phyloP scores from a whole-genome alignment of 768 basidiomycete genomes.

The Trametes meyenii region DNA sequence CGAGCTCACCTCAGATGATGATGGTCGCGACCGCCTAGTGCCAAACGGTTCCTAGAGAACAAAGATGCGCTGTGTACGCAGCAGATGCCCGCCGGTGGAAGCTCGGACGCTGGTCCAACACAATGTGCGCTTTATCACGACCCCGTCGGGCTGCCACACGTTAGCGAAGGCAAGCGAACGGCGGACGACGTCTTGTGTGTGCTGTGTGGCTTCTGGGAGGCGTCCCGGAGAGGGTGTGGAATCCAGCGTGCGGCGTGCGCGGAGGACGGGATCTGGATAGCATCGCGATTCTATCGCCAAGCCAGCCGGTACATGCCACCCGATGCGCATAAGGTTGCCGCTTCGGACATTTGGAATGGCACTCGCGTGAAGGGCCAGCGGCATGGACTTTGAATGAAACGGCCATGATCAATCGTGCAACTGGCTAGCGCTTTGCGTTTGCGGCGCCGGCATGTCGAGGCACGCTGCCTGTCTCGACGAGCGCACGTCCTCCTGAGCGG shows the following conservation, averaged over 20 bases:
- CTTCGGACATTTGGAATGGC: background rate
- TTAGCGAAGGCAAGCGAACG: no score
- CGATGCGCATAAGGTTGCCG: background rate
- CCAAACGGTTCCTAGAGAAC: background rate
- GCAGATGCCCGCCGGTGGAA: no score
- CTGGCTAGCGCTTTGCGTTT: background rate
- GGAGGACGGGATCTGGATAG: slow-evolving; percentile 6
- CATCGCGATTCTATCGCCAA: slow-evolving; percentile 1
- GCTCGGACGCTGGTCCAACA: no score
- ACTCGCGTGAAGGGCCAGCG: background rate
- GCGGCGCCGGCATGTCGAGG: background rate
- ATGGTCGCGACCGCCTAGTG: background rate
- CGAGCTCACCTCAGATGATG: background rate
- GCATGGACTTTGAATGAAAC: no score
- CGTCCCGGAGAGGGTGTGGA: background rate
- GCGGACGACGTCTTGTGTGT: no score
- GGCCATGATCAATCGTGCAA: background rate
- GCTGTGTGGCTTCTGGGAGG: background rate
- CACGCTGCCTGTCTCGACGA: background rate
- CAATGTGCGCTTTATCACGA: background rate
- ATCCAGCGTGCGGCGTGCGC: background rate
- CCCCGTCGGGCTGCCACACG: no score
- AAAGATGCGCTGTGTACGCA: background rate
- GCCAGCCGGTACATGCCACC: background rate
- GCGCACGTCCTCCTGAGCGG: background rate